Base-by-base conservation (phyloP, 2,329 filamentous ascomycete species). In the Colletotrichum liriopes region DNA sequence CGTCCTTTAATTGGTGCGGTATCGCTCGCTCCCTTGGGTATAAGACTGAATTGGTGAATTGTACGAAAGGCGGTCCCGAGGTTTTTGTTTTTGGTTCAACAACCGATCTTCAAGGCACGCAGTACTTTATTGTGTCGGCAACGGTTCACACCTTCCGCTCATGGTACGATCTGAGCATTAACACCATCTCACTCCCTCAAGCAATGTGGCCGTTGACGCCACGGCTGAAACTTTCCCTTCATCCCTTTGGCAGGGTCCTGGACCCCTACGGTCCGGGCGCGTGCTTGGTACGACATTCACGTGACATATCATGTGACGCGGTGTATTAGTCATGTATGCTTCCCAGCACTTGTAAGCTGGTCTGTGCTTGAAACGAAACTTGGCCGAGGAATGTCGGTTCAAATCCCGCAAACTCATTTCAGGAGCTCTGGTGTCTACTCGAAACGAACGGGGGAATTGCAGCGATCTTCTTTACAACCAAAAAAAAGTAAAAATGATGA, bases 211-310 rank as follows among this genome's bases (percentile, higher is more conserved):
- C 43, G 14, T 58, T 52, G 51, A 23, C 9, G 52, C 37, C 63
- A 23, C 62, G 39, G 59, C 69, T 72, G 69, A 72, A 72, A 72
- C 69, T 60, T 60, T 49, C 43, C 47, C 47, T 35, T 69, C 65
- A 55, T 59, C 43, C 65, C 69, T 71, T 71, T 56, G 32, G 60
- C 45, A 71, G 65, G 65, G 58, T 52, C 65, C 37, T 47, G 32
- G 37, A 52, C 58, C 64, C 51, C 49, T 63, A 35, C 11, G 45
- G 52, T 35, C 51, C 41, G 47, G 43, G 45, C 56, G 45, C 65
- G 20, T n/a, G 43, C 51, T 32, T 56, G 51, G 35, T 3, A 0
- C 2, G 9, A 0, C 2, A 0, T 0, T n/a, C 68, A 71, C 65
- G 68, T 71, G 68, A 5, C 0, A 0, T 0, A 4, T 20, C 68